phyloP scores from a whole-genome alignment of 106 monocot genomes.

The Dendrobium nobile region DNA sequence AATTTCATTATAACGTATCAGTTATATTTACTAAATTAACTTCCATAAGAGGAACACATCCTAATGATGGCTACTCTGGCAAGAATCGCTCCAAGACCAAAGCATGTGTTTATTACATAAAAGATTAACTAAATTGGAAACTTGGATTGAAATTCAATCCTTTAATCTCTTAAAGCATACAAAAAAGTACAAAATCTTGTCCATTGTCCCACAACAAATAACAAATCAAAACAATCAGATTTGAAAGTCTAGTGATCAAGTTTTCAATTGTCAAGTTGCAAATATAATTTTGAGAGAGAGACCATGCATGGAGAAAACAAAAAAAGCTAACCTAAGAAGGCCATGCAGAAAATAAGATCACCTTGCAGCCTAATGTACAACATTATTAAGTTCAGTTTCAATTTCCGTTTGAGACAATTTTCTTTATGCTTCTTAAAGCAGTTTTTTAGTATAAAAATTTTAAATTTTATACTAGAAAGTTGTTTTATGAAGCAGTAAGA shows the following conservation, averaged over 20 bases:
- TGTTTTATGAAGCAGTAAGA: too few relatives aligned
- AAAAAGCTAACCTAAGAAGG: not conserved
- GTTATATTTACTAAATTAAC: too few relatives aligned
- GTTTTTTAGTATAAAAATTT: too few relatives aligned
- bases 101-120: too few relatives aligned
- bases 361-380: constrained; percentile 31
- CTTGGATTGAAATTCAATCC: not conserved
- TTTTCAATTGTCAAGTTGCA: not conserved
- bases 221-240: constrained; percentile 1
- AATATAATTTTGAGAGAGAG: not conserved
- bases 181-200: not conserved
- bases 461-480: too few relatives aligned
- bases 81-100: too few relatives aligned
- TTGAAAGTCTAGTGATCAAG: not conserved
- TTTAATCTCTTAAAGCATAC: not conserved
- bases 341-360: not conserved
- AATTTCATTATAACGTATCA: too few relatives aligned
- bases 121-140: not conserved
- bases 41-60: too few relatives aligned
- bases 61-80: too few relatives aligned
- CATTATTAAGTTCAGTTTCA: constrained; percentile 9
- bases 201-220: not conserved
- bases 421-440: too few relatives aligned
- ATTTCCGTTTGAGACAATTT: not conserved
- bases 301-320: not conserved